Percentiles rank a stretch among this genome's conserved stretches.
These are phyloP conservation scores for Ascochyta viciae-villosae DNA, from an alignment of 2,329 filamentous ascomycete genomes.

Conservation along the genomic window DNA sequence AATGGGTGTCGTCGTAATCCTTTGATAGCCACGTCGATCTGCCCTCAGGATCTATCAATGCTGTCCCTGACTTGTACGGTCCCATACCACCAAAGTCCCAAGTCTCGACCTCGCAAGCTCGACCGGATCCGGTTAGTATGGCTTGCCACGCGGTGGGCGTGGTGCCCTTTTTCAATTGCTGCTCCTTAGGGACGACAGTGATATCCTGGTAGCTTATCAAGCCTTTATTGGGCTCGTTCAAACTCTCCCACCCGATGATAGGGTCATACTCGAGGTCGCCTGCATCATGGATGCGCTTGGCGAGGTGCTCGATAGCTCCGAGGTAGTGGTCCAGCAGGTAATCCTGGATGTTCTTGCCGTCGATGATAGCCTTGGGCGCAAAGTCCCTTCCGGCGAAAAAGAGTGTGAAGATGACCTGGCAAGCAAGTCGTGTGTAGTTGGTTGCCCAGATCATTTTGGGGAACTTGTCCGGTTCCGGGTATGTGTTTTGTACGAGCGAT, in stretches of 20 bases:
- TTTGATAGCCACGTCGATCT: conserved; percentile 81
- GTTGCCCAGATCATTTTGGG: conserved; percentile 99
- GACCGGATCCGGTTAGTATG: conserved; percentile 87
- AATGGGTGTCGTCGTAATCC: conserved; percentile 84
- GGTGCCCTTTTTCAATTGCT: conserved; percentile 90
- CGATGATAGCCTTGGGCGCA: conserved; percentile 93
- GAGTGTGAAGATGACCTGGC: conserved; percentile 89
- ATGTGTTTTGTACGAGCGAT: conserved; percentile 93
- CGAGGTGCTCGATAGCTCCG: conserved; percentile 79
- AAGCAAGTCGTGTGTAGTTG: conserved; percentile 88
- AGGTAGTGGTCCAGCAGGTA: conserved; percentile 90
- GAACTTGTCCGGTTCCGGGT: conserved; percentile 80
- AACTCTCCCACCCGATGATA: conserved; percentile 92
- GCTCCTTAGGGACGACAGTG: conserved; percentile 80
- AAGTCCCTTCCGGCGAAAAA: conserved; percentile 93
- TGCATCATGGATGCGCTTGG: conserved; percentile 84
- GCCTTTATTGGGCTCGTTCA: conserved; percentile 94
- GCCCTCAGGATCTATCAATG: conserved; percentile 86
- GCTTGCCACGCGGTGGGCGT: conserved; percentile 94
- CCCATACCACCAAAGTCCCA: conserved; percentile 96
- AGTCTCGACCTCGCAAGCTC: conserved; percentile 85
- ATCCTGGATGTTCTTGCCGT: conserved; percentile 95
- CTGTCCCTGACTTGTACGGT: conserved; percentile 84
- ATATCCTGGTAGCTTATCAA: conserved; percentile 85
- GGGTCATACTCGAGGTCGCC: conserved; percentile 86